Evolutionary conservation across 2,329 filamentous ascomycete species (phyloP).

Genomic region (Penicillium sp.): DNA sequence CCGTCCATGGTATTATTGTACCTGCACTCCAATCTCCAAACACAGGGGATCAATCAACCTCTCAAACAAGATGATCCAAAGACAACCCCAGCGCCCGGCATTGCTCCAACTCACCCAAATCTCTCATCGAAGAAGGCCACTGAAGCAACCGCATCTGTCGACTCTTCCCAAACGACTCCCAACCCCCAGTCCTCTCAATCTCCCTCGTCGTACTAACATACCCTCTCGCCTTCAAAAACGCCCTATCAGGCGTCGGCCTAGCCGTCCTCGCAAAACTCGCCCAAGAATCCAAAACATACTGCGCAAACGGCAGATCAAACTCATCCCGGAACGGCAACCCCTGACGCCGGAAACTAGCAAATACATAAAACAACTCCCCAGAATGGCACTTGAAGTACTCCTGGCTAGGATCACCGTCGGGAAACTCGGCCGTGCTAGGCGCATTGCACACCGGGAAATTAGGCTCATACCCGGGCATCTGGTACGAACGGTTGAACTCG

Average conservation of each 20-base stretch:
- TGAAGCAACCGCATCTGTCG: conserved; percentile 17
- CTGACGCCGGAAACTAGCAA: conserved; percentile 46
- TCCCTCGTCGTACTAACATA: conserved; percentile 17
- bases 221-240: conserved; percentile 17
- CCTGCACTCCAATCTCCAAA: no score
- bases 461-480: conserved; percentile 52
- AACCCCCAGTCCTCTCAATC: conserved; percentile 9
- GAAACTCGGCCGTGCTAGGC: conserved; percentile 35
- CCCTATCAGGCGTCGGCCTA: conserved; percentile 16
- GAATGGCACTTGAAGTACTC: conserved; percentile 56
- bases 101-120: conserved; percentile 16
- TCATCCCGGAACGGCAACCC: conserved; percentile 20
- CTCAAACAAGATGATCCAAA: conserved; percentile 6
- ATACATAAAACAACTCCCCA: conserved; percentile 54
- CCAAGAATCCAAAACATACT: conserved; percentile 27
- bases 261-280: conserved; percentile 21
- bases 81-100: conserved; percentile 15
- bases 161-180: conserved; percentile 10
- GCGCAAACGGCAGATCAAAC: conserved; percentile 21
- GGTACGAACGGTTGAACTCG: conserved; percentile 54
- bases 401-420: conserved; percentile 49
- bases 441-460: conserved; percentile 50
- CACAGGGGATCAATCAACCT: neutral
- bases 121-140: conserved; percentile 16
- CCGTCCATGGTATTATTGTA: no score